Evolutionary conservation across 257 asterid species (phyloP).

Genomic region (Salvia miltiorrhiza): DNA sequence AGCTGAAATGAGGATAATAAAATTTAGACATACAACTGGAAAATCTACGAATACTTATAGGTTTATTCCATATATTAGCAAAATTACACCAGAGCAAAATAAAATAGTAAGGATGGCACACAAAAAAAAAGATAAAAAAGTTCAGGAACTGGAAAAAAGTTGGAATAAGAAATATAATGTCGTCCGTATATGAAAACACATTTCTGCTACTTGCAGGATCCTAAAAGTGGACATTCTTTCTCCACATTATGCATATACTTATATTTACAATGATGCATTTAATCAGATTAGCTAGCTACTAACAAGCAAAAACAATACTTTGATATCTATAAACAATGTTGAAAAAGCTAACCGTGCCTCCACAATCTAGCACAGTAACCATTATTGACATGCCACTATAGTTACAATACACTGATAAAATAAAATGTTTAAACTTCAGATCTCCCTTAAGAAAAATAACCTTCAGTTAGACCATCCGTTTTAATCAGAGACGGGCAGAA

Average conservation of each 20-base stretch:
- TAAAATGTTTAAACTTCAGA: not conserved
- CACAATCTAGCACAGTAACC: not conserved
- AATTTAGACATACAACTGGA: constrained; percentile 12
- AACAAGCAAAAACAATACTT: too few species aligned
- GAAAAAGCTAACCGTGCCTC: constrained; percentile 1
- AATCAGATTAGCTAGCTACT: too few species aligned
- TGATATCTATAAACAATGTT: not conserved
- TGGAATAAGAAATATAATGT: not conserved
- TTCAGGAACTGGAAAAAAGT: not conserved
- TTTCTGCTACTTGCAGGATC: not conserved
- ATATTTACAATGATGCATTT: not conserved
- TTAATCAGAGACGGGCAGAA: not conserved
- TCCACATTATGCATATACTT: not conserved
- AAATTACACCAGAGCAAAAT: not conserved
- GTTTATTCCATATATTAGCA: not conserved
- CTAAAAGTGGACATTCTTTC: too few species aligned
- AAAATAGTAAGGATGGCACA: not conserved
- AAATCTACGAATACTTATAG: not conserved
- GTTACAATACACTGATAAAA: not conserved
- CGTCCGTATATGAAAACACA: not conserved
- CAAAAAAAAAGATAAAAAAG: not conserved
- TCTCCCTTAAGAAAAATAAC: too few species aligned
- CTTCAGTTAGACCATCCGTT: too few species aligned
- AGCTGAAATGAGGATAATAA: constrained; percentile 46
- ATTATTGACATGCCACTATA: not conserved